Evolutionary conservation across 768 basidiomycete species (phyloP).

Genomic region (Kwoniella mangroviensis): DNA sequence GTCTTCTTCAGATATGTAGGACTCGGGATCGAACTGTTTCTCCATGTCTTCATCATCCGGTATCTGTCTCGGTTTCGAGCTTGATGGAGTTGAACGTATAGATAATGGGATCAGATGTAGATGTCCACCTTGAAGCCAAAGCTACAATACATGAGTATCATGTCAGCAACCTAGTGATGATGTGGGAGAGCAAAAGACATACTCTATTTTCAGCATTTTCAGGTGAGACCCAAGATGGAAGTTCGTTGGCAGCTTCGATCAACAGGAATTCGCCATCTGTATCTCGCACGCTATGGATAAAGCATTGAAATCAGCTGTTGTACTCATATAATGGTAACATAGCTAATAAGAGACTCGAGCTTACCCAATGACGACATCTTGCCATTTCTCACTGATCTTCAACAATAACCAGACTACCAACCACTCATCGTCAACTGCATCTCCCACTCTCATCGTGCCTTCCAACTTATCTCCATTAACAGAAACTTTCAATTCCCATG

Average conservation of each 20-base stretch:
- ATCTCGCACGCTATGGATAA: constrained; percentile 69
- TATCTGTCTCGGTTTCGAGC: constrained; percentile 57
- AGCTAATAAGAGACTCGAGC: constrained; percentile 29
- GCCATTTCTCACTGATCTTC: constrained; percentile 74
- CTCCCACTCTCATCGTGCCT: constrained; percentile 88
- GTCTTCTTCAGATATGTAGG: constrained; percentile 42
- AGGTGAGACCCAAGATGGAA: constrained; percentile 91
- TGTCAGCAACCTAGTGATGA: background rate
- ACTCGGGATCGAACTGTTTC: constrained; percentile 40
- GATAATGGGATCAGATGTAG: constrained; percentile 85
- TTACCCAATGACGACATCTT: constrained; percentile 76
- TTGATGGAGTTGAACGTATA: constrained; percentile 67
- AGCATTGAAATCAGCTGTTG: background rate
- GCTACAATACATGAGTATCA: constrained; percentile 2
- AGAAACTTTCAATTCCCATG: constrained; percentile 51
- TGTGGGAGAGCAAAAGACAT: constrained; percentile 41
- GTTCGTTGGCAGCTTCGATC: constrained; percentile 89
- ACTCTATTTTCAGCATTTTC: constrained; percentile 91
- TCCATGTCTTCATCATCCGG: constrained; percentile 38
- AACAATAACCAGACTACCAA: constrained; percentile 84
- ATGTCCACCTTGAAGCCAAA: constrained; percentile 84
- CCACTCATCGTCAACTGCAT: constrained; percentile 99
- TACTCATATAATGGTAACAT: background rate
- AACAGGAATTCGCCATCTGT: constrained; percentile 94
- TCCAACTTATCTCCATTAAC: constrained; percentile 63